Evolutionary conservation across 129 eudicot species (phyloP).

Genomic region (Tagetes erecta): DNA sequence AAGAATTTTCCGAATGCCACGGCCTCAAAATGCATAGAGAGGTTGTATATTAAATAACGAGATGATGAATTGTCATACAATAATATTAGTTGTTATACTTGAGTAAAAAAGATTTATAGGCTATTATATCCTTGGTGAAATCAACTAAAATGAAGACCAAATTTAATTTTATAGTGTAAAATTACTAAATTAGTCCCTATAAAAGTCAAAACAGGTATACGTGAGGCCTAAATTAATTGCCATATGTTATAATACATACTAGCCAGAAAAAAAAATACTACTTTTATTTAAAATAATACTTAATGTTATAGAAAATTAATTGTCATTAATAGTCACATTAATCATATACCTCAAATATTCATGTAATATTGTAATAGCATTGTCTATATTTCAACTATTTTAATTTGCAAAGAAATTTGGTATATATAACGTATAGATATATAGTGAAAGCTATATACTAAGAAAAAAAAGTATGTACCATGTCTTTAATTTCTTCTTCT

Average conservation of each 20-base stretch:
- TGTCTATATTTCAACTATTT: background rate
- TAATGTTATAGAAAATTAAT: background rate
- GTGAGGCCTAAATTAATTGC: background rate
- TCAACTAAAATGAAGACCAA: background rate
- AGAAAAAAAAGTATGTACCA: background rate
- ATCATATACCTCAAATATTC: background rate
- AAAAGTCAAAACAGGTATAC: background rate
- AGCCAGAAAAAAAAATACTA: background rate
- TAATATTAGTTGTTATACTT: too few relatives aligned
- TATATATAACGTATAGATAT: background rate
- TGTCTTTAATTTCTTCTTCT: slow-evolving; percentile 13
- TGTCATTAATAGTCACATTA: slow-evolving; percentile 7
- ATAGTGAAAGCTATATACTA: background rate
- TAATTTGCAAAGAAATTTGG: background rate
- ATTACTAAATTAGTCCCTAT: background rate
- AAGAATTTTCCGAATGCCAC: too few relatives aligned
- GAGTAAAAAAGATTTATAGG: too few relatives aligned
- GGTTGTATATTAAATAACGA: too few relatives aligned
- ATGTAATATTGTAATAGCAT: background rate
- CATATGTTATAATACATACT: too few relatives aligned
- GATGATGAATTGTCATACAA: too few relatives aligned
- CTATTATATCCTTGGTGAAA: background rate
- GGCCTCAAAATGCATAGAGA: too few relatives aligned
- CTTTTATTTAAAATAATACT: background rate
- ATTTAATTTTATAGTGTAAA: background rate